Evolutionary conservation across 352 stramenopile genomes (phyloP), one percentile per base, ranked within the genome.

Genomic region (Plasmopara viticola): DNA sequence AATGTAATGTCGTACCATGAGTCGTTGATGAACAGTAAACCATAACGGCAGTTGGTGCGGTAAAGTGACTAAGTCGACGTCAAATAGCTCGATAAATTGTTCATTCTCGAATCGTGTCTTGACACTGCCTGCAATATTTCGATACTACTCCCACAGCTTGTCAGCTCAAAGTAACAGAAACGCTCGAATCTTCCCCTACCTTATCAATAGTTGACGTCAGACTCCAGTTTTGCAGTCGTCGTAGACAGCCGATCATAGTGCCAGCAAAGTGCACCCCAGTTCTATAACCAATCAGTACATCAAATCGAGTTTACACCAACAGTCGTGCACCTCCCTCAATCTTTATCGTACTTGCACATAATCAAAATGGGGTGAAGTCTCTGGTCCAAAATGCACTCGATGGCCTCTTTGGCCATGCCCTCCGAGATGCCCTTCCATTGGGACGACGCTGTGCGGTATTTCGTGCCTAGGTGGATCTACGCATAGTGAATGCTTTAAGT

Each of bases 71-170:
- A 93, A 67, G 51, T 93, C 83, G 31, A 91, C 79, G 43, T 94
- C 84, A 43, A 94, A 94, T 10, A 94, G 68, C 54, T 94, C 84
- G 30, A 94, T 94, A 51, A 94, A 94, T 58, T 94, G 84, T 55
- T 94, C 84, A 53, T 94, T 90, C 56, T 94, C 84, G 38, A 92
- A 94, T 20, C 82, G 72, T 51, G 81, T 92, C 60, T 94, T 94
- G 63, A 90, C 70, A 56, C 66, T 91, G 56, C 81, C 86, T 12
- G 81, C 81, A 43, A 94, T 73, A 42, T 94, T 94, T 29, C 84
- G 81, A 62, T 94, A 94, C 84, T 90, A 18, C 18, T 44, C 7
- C 10, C 8, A 10, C 4, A 8, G 12, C n/a, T 43, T 17, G 15
- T 43, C 38, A 15, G 28, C 1, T 38, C 18, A 41, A 25, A 25